A percentile compares a stretch with the other conserved stretches of the same genome.
phyloP scores from a whole-genome alignment of 805 yeast species.

The Trichomonascus vanleenenianus region DNA sequence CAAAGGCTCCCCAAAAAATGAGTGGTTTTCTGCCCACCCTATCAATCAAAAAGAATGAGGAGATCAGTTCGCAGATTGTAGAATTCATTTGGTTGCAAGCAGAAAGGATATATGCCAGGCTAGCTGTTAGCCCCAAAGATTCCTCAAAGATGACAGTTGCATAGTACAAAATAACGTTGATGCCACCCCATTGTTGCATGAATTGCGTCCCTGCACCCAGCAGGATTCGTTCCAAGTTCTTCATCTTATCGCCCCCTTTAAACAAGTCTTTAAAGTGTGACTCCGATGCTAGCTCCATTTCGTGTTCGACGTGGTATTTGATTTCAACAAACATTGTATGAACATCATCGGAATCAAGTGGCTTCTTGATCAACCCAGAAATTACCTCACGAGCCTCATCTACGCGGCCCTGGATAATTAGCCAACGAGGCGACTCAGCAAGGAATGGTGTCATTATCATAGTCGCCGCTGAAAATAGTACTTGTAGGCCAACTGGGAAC shows the following conservation, averaged over 20 bases:
- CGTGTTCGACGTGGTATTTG: not conserved
- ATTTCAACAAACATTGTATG: not conserved
- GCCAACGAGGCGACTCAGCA: slow-evolving; percentile 82
- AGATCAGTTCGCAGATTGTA: not conserved
- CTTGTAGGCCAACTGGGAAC: slow-evolving; percentile 64
- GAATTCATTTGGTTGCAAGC: not conserved
- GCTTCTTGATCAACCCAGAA: slow-evolving; percentile 31
- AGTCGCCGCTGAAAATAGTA: slow-evolving; percentile 51
- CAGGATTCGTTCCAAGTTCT: slow-evolving; percentile 37
- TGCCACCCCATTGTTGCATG: slow-evolving; percentile 64
- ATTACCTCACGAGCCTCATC: slow-evolving; percentile 38
- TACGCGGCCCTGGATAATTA: slow-evolving; percentile 56
- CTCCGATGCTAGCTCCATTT: not conserved
- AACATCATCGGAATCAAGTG: not conserved
- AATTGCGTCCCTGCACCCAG: slow-evolving; percentile 57
- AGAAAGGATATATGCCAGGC: not conserved
- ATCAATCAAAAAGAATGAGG: not conserved
- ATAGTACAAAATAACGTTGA: slow-evolving; percentile 62
- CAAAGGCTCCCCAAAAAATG: not conserved
- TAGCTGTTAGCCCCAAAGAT: not conserved
- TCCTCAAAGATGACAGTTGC: not conserved
- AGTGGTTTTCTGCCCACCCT: not conserved
- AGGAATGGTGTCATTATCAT: slow-evolving; percentile 41
- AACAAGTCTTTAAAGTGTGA: not conserved
- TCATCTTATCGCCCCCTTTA: not conserved